Percentiles rank a stretch among this genome's conserved stretches.
These are phyloP conservation scores for Avena eriantha DNA, from an alignment of 176 grass and related monocot species.

Conservation along the genomic window DNA sequence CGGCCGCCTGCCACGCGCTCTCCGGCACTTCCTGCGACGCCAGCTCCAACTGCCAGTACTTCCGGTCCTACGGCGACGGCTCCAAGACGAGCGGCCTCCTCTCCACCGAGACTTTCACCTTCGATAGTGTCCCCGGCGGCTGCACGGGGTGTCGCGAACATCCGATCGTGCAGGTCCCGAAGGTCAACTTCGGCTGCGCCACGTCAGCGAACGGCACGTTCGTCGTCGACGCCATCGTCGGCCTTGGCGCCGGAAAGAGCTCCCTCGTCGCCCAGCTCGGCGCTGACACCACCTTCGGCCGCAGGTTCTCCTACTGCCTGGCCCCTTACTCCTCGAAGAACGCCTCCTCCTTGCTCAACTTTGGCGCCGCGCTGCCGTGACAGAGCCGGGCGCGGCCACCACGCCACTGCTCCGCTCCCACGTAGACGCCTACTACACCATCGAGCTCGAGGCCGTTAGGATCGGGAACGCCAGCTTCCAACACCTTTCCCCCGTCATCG, in stretches of 20 bases:
- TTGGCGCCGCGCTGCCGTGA: slow-evolving; percentile 56
- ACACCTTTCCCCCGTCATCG: slow-evolving; percentile 34
- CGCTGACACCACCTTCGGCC: slow-evolving; percentile 2
- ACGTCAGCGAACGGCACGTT: slow-evolving; percentile 16
- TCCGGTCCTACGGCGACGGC: neutral
- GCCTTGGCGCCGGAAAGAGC: slow-evolving; percentile 47
- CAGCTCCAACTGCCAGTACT: slow-evolving; percentile 30
- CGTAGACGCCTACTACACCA: too few species aligned
- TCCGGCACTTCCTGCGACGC: slow-evolving; percentile 32
- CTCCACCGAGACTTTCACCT: neutral
- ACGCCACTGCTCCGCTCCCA: too few species aligned
- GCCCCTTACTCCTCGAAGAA: slow-evolving; percentile 34
- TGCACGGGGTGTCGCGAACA: neutral
- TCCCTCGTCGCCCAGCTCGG: slow-evolving; percentile 40
- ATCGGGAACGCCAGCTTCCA: too few species aligned
- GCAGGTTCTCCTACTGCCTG: slow-evolving; percentile 82
- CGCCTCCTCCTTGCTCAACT: slow-evolving; percentile 48
- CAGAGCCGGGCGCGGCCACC: slow-evolving; percentile 24
- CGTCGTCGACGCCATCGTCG: slow-evolving; percentile 29
- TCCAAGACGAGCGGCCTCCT: neutral
- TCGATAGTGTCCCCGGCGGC: neutral
- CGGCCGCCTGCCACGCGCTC: slow-evolving; percentile 27
- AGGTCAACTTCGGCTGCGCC: neutral
- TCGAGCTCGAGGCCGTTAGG: too few species aligned
- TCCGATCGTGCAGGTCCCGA: slow-evolving; percentile 58